phyloP scores from a whole-genome alignment of 1,284 basidiomycete genomes.

The Tilletia caries region DNA sequence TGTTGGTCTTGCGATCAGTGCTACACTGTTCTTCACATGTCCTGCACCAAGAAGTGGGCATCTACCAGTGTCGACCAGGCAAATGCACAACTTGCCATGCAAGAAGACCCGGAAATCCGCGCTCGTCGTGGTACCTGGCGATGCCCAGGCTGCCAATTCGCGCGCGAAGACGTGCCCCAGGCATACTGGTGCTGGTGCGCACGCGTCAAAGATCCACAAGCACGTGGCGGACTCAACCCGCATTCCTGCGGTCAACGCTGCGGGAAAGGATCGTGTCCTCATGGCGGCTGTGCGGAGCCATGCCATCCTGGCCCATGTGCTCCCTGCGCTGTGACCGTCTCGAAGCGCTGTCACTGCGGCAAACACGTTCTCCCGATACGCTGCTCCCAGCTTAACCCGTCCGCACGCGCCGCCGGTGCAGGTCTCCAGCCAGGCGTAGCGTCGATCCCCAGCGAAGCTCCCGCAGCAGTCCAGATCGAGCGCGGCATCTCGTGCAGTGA shows the following conservation, averaged over 20 bases:
- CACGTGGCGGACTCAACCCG: constrained; percentile 31
- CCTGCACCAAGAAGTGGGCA: constrained; percentile 50
- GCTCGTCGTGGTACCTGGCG: constrained; percentile 45
- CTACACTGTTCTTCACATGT: constrained; percentile 46
- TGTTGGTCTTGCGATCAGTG: constrained; percentile 51
- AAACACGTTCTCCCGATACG: constrained; percentile 35
- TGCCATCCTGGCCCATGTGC: constrained; percentile 53
- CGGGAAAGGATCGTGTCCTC: constrained; percentile 37
- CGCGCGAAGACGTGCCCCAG: constrained; percentile 42
- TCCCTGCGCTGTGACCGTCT: constrained; percentile 46
- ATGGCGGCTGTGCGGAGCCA: constrained; percentile 42
- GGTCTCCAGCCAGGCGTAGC: neutral
- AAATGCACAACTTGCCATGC: constrained; percentile 49
- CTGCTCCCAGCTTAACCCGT: constrained; percentile 39
- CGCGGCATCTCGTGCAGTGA: constrained; percentile 43
- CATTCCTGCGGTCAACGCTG: constrained; percentile 49
- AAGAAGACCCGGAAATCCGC: constrained; percentile 47
- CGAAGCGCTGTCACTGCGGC: constrained; percentile 49
- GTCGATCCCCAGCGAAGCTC: constrained; percentile 3
- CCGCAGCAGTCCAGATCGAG: neutral
- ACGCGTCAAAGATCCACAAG: constrained; percentile 33
- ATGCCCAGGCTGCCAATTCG: constrained; percentile 50
- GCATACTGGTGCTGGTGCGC: constrained; percentile 51
- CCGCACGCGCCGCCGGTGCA: constrained; percentile 21
- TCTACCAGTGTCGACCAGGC: constrained; percentile 46